Evolutionary conservation across 257 asterid genomes (phyloP), one percentile per base, ranked within the genome.

Genomic region (Plantago elongata): DNA sequence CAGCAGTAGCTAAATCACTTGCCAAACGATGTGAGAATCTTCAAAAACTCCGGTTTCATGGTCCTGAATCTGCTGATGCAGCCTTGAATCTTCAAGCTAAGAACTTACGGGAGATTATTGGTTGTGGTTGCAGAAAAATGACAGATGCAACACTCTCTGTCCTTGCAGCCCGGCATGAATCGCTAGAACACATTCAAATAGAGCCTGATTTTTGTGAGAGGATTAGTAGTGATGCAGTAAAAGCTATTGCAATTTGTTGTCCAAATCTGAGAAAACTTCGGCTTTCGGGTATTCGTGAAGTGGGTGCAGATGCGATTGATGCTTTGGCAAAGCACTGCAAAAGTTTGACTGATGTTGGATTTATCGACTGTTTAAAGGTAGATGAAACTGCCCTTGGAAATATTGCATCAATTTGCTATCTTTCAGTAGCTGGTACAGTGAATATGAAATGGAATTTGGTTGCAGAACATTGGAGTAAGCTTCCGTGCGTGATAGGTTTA

Each of bases 131-230:
- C 75, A 64, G 83, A 62, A 81, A 75, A 77, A 74, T 86, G 54
- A 81, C 83, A 34, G 95, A 86, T 69, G 81, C 95, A 8, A 77
- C 88, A 2, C 82, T 86, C 55, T 74, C 87, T 27, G 79, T 83
- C 48, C 72, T 86, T 63, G 95, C 81, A 50, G 90, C 90, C 48
- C 80, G 88, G 45, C 95, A 83, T 11, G 90, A 81, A 74, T 67
- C 76, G 42, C 83, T 86, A 7, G 85, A 86, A 78, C 79, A 81
- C 72, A 83, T 86, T 49, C 80, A 81, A 64, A 80, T 86, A 42
- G 95, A 90, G 27, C 88, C 95, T 12, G 91, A 83, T 73, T 83
- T 81, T 73, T 86, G 95, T 61, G 95, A 79, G 45, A 79, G 73
- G 77, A 81, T 86, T 13, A 79, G 77, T 60, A 83, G 90, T 57